phyloP scores from a whole-genome alignment of 1,284 basidiomycete genomes.

The Tetrapyrgos nigripes region DNA sequence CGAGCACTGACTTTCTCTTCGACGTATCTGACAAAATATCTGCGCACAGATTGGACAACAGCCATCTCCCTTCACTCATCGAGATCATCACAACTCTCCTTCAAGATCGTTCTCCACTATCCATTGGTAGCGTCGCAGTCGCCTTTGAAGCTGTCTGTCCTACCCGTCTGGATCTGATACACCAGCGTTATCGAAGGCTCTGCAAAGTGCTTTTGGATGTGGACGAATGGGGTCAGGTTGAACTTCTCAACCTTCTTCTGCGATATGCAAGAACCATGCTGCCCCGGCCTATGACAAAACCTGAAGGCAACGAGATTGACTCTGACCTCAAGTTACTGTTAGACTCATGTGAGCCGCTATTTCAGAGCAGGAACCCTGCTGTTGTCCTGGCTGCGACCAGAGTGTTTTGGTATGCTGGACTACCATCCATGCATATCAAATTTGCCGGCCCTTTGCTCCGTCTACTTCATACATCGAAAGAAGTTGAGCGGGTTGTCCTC shows the following conservation, averaged over 20 bases:
- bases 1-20: not conserved
- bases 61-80: slow-evolving; percentile 76
- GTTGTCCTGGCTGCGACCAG: slow-evolving; percentile 80
- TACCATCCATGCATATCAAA: slow-evolving; percentile 59
- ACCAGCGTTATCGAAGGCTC: slow-evolving; percentile 87
- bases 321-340: slow-evolving; percentile 81
- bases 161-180: slow-evolving; percentile 85
- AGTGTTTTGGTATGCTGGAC: slow-evolving; percentile 77
- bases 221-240: slow-evolving; percentile 96
- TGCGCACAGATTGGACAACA: slow-evolving; percentile 69
- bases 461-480: slow-evolving; percentile 65
- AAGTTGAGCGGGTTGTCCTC: slow-evolving; percentile 77
- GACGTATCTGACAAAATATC: slow-evolving; percentile 2
- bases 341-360: slow-evolving; percentile 74
- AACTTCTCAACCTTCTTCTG: slow-evolving; percentile 79
- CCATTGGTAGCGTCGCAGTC: slow-evolving; percentile 85
- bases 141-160: slow-evolving; percentile 89
- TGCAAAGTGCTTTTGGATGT: slow-evolving; percentile 88
- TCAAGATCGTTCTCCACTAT: slow-evolving; percentile 85
- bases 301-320: slow-evolving; percentile 60
- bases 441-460: slow-evolving; percentile 74
- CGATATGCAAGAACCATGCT: slow-evolving; percentile 90
- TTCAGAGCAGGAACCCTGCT: slow-evolving; percentile 87
- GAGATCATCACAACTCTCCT: slow-evolving; percentile 80
- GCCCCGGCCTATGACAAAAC: slow-evolving; percentile 62